Evolutionary conservation across 2,329 filamentous ascomycete species (phyloP), one percentile per base, ranked within the genome.

Genomic region (Trichoderma sp.): DNA sequence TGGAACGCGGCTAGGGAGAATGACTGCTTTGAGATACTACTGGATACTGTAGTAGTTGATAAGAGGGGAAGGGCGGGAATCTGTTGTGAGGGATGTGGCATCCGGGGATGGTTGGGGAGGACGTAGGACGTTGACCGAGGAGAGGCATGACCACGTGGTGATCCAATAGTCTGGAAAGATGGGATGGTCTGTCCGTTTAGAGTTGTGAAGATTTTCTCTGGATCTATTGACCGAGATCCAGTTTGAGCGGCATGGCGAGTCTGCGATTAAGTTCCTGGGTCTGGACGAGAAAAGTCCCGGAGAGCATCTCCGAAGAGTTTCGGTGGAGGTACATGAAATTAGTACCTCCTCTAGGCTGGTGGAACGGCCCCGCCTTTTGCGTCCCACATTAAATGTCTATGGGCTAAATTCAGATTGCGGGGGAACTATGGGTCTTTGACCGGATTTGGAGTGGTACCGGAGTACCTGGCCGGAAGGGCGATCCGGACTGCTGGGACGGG

Each of bases 321-420:
- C 39, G 21, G 21, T 43, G 43, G 43, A 39, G 24, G 43, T 39
- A 58, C 55, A 10, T 30, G 15, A 15, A 14, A 10, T 14, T 14
- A 14, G 34, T 39, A 39, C 34, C 34, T 14, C 34, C 14, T 24
- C 14, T 39, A 39, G 34, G 3, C 34, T 14, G 34, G 34, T 14
- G 34, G 43, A 7, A n/a, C 30, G 9, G 39, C 30, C 39, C 30
- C 30, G 12, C 4, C 10, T 21, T 39, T 12, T 14, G 26, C 2
- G 50, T 7, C 26, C 50, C 50, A 17, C 2, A 52, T 7, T 6
- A 14, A n/a, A 1, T 19, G 14, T 48, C 17, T 5, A 3, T 7
- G n/a, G 50, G 50, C 50, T 34, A 34, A 52, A 34, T 43, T 45
- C 39, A 45, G 54, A 57, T 57, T 57, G 54, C 54, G 54, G 59